phyloP scores from a whole-genome alignment of 2,329 filamentous ascomycete species.

The Canariomyces notabilis region DNA sequence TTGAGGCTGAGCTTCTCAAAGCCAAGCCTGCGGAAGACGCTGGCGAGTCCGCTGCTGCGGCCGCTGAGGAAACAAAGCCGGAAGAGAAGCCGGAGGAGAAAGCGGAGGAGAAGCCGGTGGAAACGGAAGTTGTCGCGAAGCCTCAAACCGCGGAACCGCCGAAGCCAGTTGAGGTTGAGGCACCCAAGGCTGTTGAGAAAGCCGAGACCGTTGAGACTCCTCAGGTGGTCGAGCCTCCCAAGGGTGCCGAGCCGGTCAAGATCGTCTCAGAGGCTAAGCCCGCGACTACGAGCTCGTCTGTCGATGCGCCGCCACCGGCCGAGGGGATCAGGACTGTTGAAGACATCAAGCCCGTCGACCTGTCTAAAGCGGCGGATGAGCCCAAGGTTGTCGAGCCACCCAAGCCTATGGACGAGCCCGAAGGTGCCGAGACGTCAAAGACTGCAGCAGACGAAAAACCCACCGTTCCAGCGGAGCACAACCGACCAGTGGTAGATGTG shows the following conservation, averaged over 20 bases:
- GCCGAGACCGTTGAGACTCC: slow-evolving; percentile 4
- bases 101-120: slow-evolving; percentile 1
- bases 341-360: neutral
- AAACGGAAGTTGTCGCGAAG: slow-evolving; percentile 27
- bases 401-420: neutral
- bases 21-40: slow-evolving; percentile 38
- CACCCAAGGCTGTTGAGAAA: slow-evolving; percentile 1
- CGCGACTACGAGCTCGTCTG: neutral
- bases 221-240: slow-evolving; percentile 5
- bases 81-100: too few relatives aligned
- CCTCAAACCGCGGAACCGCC: neutral
- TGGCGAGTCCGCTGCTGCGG: slow-evolving; percentile 6
- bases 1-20: slow-evolving; percentile 69
- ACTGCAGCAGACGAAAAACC: neutral
- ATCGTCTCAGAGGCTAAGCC: neutral
- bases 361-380: neutral
- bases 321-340: slow-evolving; percentile 1
- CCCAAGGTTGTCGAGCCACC: neutral
- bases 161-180: slow-evolving; percentile 2
- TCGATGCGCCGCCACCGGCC: neutral
- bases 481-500: slow-evolving; percentile 11
- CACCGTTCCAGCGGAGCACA: slow-evolving; percentile 4
- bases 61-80: slow-evolving; percentile 37
- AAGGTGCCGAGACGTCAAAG: neutral
- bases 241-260: slow-evolving; percentile 2